These are phyloP conservation scores for Phytophthora aleatoria DNA, from an alignment of 352 stramenopile species.

Conservation along the genomic window DNA sequence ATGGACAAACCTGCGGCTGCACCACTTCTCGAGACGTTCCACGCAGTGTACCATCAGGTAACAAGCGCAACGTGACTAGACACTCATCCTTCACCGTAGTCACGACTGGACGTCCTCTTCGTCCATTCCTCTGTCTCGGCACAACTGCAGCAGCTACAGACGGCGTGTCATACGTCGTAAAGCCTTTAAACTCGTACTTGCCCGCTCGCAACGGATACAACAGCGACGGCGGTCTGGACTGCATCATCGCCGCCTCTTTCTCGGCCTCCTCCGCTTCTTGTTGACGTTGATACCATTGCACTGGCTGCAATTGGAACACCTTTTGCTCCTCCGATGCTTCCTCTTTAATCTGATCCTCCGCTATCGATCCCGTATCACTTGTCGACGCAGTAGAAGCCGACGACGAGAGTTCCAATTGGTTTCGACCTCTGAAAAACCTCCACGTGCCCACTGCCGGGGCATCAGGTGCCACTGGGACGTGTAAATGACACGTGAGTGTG, in stretches of 20 bases:
- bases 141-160: constrained; percentile 5
- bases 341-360: not conserved
- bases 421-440: constrained; percentile 21
- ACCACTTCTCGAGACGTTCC: constrained; percentile 65
- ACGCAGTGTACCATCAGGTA: constrained; percentile 51
- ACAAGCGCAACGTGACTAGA: constrained; percentile 66
- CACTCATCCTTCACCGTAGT: constrained; percentile 53
- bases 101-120: constrained; percentile 15
- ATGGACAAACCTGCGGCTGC: constrained; percentile 59
- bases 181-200: constrained; percentile 69
- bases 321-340: constrained; percentile 9
- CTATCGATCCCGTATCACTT: constrained; percentile 9
- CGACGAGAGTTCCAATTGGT: constrained; percentile 16
- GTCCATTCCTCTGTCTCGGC: constrained; percentile 24
- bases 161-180: constrained; percentile 47
- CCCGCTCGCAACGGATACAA: constrained; percentile 61
- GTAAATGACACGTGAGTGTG: constrained; percentile 47
- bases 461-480: constrained; percentile 34
- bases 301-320: constrained; percentile 35
- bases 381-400: constrained; percentile 22
- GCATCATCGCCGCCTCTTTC: constrained; percentile 15
- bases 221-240: constrained; percentile 27
- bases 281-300: constrained; percentile 32
- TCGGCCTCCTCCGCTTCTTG: constrained; percentile 21
- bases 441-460: constrained; percentile 34